Base-by-base conservation (phyloP, 2,329 filamentous ascomycete species). In the Fusarium dimerum region DNA sequence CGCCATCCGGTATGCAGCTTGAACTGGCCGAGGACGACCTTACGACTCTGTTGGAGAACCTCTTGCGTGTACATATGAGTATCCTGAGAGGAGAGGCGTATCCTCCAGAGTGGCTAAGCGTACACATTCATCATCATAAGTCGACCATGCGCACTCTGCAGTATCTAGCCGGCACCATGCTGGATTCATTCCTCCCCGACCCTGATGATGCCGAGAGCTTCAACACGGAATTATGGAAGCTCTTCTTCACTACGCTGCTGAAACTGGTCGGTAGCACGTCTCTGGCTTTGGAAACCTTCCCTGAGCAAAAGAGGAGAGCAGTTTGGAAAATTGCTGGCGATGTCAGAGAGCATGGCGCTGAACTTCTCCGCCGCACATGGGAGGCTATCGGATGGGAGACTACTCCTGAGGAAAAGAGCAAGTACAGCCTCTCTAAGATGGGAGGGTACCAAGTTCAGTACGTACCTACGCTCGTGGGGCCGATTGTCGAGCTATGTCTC, bases 271-370 rank as follows among this genome's bases (percentile, higher is more conserved):
- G 90, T 6, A 97, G 92, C 65, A 86, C 92, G 36, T 90, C 88
- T 0, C 80, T 99, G 17, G 92, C 94, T 0, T 81, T 99, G 38
- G 94, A 99, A 69, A 96, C 92, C 0, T 97, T 97, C 67, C 92
- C 94, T 0, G 95, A 99, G 70, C 94, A 99, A 73, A 99, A 97
- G 75, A 81, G 94, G 43, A 81, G 94, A 50, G 93, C 94, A 1
- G 93, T 97, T 2, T 99, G 95, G 94, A 99, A 97, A 75, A 97
- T 99, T 68, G 94, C 93, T 5, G 94, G 94, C 6, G 95, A 99
- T 73, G 91, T 99, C 46, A 84, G 94, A 50, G 92, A 97, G 70
- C 83, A 91, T 59, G 94, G 95, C 15, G 93, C 94, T 5, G 89
- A 93, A 46, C 78, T 99, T 9, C 77, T 99, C 34, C 85, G 88